phyloP scores from a whole-genome alignment of 176 grass and related monocot genomes.

The Themeda triandra region DNA sequence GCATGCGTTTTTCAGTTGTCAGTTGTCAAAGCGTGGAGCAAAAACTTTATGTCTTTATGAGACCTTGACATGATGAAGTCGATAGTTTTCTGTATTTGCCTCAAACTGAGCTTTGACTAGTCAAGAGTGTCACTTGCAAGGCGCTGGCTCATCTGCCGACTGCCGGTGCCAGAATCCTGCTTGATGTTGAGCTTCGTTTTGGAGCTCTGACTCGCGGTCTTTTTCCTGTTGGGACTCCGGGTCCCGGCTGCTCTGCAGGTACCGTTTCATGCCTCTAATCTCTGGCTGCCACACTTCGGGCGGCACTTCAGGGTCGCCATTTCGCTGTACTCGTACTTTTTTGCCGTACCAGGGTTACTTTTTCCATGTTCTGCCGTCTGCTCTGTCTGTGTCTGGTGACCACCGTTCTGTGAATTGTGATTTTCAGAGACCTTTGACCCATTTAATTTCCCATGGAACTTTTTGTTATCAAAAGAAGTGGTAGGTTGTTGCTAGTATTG shows the following conservation, averaged over 20 bases:
- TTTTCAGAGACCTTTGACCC: neutral
- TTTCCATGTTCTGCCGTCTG: neutral
- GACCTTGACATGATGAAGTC: neutral
- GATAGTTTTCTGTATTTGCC: neutral
- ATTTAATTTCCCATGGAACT: neutral
- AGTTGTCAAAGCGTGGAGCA: neutral
- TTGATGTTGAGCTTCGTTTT: neutral
- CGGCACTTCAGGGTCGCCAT: neutral
- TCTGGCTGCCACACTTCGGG: neutral
- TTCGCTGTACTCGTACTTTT: constrained; percentile 11
- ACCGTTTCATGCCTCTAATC: neutral
- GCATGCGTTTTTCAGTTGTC: neutral
- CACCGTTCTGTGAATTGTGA: neutral
- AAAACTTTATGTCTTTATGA: neutral
- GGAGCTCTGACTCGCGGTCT: neutral
- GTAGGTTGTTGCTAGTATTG: neutral
- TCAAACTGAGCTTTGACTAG: too few relatives aligned
- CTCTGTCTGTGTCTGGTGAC: neutral
- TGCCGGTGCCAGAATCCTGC: constrained; percentile 12
- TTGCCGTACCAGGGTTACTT: constrained; percentile 2
- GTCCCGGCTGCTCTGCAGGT: neutral
- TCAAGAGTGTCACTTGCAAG: neutral
- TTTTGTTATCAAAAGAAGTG: neutral
- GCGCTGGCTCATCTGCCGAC: constrained; percentile 26
- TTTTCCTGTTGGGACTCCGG: neutral